Evolutionary conservation across 257 asterid genomes (phyloP), one percentile per base, ranked within the genome.

Genomic region (Rauvolfia tetraphylla): DNA sequence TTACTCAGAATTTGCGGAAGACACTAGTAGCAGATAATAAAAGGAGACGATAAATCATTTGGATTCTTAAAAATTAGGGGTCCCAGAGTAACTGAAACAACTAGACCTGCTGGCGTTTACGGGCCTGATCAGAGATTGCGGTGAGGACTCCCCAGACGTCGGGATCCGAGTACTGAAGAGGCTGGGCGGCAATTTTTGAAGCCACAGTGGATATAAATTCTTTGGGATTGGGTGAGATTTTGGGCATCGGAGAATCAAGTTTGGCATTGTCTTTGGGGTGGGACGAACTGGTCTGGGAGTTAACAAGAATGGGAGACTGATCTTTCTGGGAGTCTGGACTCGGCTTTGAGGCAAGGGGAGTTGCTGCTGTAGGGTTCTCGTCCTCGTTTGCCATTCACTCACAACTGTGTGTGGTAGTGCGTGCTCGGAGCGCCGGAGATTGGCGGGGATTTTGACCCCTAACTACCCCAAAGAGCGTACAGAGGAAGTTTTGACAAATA

Each of bases 131-230:
- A 39, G 98, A 91, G 65, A 95, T 95, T 54, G 99, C 99, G 0
- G 99, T 95, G 84, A 95, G 96, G 74, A 90, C 95, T 31, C 97
- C 99, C 99, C 99, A 95, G 59, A 95, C 99, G 59, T 84, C 78
- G 31, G 96, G 95, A 84, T 90, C 98, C 73, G 96, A 84, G 71
- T 77, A 80, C 75, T 90, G 96, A 76, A 93, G 87, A 78, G 97
- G 93, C 93, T 91, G 97, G 58, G 90, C 76, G 5, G 98, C 96
- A 48, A 85, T 79, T 56, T 90, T 95, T 23, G 92, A 85, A 38
- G 98, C 98, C 63, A 86, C 92, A 0, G 96, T 82, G 5, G 85
- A 74, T 67, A 91, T 86, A 74, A 85, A 93, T 23, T 90, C 93
- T 59, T 86, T 80, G 5, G 85, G 79, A 48, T 70, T 71, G 78